Percentiles rank a stretch among this genome's conserved stretches.
phyloP scores from a whole-genome alignment of 306 rosid genomes.

The Prunus salicina region DNA sequence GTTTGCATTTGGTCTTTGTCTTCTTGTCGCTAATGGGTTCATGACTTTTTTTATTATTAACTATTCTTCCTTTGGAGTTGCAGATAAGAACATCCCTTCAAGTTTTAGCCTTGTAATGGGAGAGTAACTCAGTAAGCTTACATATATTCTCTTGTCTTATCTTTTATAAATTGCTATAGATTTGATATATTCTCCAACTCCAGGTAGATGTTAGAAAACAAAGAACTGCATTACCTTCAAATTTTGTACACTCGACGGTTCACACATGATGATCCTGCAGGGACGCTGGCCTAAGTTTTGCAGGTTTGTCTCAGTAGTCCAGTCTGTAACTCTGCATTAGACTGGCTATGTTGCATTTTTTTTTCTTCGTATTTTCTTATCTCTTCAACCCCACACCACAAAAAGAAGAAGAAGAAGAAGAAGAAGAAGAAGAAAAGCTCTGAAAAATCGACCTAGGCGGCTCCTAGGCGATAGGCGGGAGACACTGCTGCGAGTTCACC shows the following conservation, averaged over 20 bases:
- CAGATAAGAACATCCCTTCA: constrained; percentile 81
- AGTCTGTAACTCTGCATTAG: background rate
- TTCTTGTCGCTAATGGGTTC: background rate
- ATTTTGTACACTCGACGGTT: constrained; percentile 74
- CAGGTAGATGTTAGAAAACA: constrained; percentile 71
- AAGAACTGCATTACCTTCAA: constrained; percentile 83
- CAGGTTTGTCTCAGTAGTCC: constrained; percentile 50
- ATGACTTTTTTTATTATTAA: constrained; percentile 4
- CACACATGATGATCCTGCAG: constrained; percentile 89
- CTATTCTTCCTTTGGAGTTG: constrained; percentile 29
- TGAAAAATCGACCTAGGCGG: no score
- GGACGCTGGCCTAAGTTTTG: constrained; percentile 74
- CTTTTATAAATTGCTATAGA: background rate
- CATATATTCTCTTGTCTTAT: constrained; percentile 14
- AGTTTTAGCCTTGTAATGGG: constrained; percentile 70
- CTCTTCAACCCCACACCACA: no score
- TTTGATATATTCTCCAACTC: constrained; percentile 7
- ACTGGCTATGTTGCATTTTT: background rate
- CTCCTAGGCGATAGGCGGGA: no score
- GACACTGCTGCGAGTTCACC: no score
- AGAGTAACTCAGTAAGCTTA: constrained; percentile 54
- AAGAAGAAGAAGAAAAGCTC: no score
- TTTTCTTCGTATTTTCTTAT: no score
- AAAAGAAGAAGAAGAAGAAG: no score
- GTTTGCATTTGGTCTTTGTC: background rate